Evolutionary conservation across 345 rosid species (phyloP).

Genomic region (thale cress (Arabidopsis thaliana)): TAIR10.1 NC_003075.7:628001-628500

Average conservation of each 20-base stretch:
- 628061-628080: conserved; percentile 25
- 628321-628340: too few species aligned
- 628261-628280: conserved; percentile 12
- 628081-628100: conserved; percentile 6
- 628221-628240: conserved; percentile 31
- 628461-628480: not conserved
- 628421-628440: not conserved
- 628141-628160: conserved; percentile 38
- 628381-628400: too few species aligned
- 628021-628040: conserved; percentile 37
- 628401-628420: too few species aligned
- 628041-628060: not conserved
- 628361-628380: too few species aligned
- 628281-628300: not conserved
- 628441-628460: not conserved
- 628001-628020: not conserved
- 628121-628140: conserved; percentile 36
- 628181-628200: conserved; percentile 5
- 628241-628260: not conserved
- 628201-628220: conserved; percentile 32
- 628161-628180: conserved; percentile 24
- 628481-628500: not conserved
- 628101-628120: conserved; percentile 20
- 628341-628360: too few species aligned
- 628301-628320: too few species aligned